A percentile compares a stretch with the other conserved stretches of the same genome.
These are phyloP conservation scores for Daphne laureola DNA, from an alignment of 441 rosid genomes.

Conservation along the genomic window DNA sequence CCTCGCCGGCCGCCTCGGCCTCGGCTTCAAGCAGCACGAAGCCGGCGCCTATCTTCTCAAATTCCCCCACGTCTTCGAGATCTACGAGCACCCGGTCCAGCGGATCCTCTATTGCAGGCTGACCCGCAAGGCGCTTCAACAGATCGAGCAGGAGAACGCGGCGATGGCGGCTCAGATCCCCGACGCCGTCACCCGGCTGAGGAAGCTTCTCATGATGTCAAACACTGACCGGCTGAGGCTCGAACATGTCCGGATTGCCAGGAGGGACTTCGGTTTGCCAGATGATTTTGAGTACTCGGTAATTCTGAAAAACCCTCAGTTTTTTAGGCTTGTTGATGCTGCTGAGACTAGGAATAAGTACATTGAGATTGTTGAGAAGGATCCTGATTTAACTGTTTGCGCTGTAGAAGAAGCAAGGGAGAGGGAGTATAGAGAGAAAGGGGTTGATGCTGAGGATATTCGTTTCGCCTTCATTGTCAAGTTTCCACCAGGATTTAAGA, in stretches of 20 bases:
- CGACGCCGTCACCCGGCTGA: constrained; percentile 48
- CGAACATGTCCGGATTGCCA: constrained; percentile 71
- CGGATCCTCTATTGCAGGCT: constrained; percentile 66
- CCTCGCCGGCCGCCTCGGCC: constrained; percentile 63
- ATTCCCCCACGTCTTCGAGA: constrained; percentile 71
- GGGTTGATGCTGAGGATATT: constrained; percentile 69
- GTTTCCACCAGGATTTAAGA: constrained; percentile 90
- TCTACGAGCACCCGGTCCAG: constrained; percentile 89
- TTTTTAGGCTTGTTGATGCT: constrained; percentile 58
- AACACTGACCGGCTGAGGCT: constrained; percentile 62
- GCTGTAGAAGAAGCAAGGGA: constrained; percentile 78
- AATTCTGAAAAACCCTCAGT: constrained; percentile 52
- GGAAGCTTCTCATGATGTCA: constrained; percentile 84
- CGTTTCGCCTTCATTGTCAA: constrained; percentile 75
- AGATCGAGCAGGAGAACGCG: constrained; percentile 57
- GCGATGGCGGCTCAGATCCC: constrained; percentile 56
- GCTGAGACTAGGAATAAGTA: constrained; percentile 69
- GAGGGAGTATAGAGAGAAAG: constrained; percentile 70
- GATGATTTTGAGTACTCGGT: constrained; percentile 88
- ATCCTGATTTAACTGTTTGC: constrained; percentile 44
- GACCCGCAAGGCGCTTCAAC: constrained; percentile 52
- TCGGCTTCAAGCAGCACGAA: constrained; percentile 71
- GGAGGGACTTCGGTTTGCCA: constrained; percentile 77
- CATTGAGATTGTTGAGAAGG: constrained; percentile 68
- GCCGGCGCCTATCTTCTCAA: constrained; percentile 73